Evolutionary conservation across 1,284 basidiomycete species (phyloP).

Genomic region (Tilletiopsis washingtonensis): DNA sequence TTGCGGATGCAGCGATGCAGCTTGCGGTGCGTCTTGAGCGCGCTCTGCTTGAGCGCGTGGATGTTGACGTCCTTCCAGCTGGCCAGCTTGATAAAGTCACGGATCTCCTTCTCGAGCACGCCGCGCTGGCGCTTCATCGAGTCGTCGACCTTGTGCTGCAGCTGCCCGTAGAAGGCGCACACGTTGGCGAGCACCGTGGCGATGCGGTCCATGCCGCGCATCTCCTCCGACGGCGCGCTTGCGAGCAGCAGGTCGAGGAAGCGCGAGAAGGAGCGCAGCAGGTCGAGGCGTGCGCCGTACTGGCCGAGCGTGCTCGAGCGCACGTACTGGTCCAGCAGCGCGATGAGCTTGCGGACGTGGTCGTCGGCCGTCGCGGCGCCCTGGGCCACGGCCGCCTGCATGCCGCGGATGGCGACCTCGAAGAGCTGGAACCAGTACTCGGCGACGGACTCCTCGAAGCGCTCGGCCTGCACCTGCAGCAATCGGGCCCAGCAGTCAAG

Average conservation of each 20-base stretch:
- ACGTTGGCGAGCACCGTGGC: conserved; percentile 63
- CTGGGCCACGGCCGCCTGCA: conserved; percentile 49
- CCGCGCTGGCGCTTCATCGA: conserved; percentile 59
- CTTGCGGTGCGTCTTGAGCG: conserved; percentile 80
- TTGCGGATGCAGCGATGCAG: conserved; percentile 85
- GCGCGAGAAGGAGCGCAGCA: conserved; percentile 63
- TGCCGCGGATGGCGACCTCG: conserved; percentile 60
- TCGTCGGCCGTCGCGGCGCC: conserved; percentile 29
- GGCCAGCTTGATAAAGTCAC: conserved; percentile 81
- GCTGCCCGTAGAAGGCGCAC: conserved; percentile 62
- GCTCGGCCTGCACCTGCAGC: conserved; percentile 53
- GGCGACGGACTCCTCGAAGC: conserved; percentile 52
- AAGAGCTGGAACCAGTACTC: conserved; percentile 92
- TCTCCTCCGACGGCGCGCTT: conserved; percentile 18
- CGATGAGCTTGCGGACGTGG: conserved; percentile 65
- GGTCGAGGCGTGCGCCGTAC: conserved; percentile 62
- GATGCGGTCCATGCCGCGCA: conserved; percentile 16
- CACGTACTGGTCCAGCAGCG: conserved; percentile 76
- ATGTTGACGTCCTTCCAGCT: conserved; percentile 98
- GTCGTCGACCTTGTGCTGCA: conserved; percentile 53
- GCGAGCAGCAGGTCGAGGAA: conserved; percentile 19
- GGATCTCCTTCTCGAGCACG: conserved; percentile 70
- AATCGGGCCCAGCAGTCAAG: conserved; percentile 77
- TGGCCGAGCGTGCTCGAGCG: conserved; percentile 73
- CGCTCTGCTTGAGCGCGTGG: conserved; percentile 84